These are phyloP conservation scores for Martiniozyma abietophila DNA, from an alignment of 805 yeast genomes.

Conservation along the genomic window DNA sequence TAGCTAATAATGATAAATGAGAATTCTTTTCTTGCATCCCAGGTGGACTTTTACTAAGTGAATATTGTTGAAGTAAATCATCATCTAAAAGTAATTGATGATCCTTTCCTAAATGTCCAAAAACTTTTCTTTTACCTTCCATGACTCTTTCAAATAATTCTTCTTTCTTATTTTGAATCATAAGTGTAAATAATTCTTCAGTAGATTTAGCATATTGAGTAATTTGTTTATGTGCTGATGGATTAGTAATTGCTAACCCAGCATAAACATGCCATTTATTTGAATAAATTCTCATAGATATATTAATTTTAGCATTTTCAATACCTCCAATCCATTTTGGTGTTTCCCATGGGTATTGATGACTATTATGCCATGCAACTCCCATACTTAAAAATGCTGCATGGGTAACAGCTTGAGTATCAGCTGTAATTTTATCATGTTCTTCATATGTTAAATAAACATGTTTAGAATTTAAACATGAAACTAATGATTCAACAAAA, in stretches of 20 bases:
- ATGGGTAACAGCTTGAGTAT: slow-evolving; percentile 97
- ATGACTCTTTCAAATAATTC: slow-evolving; percentile 50
- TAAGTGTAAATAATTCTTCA: slow-evolving; percentile 72
- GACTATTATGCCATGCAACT: slow-evolving; percentile 77
- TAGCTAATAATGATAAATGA: slow-evolving; percentile 79
- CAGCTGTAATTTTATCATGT: slow-evolving; percentile 94
- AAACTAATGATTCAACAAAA: slow-evolving; percentile 54
- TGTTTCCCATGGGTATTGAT: slow-evolving; percentile 87
- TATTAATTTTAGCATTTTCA: slow-evolving; percentile 92
- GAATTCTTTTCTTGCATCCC: slow-evolving; percentile 70
- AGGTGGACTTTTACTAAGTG: slow-evolving; percentile 64
- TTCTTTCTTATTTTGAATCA: slow-evolving; percentile 59
- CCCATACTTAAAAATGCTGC: slow-evolving; percentile 98
- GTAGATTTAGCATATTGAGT: slow-evolving; percentile 81
- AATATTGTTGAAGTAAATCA: slow-evolving; percentile 65
- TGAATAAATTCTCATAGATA: slow-evolving; percentile 80
- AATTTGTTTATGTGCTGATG: slow-evolving; percentile 86
- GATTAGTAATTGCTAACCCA: slow-evolving; percentile 92
- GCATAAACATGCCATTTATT: slow-evolving; percentile 99
- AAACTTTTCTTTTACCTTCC: slow-evolving; percentile 67
- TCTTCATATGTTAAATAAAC: slow-evolving; percentile 76
- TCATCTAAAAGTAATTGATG: slow-evolving; percentile 69
- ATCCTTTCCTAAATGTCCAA: slow-evolving; percentile 49
- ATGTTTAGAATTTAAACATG: slow-evolving; percentile 67
- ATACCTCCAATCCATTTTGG: slow-evolving; percentile 87